These are phyloP conservation scores for Lentinula sp. DNA, from an alignment of 768 basidiomycete genomes.

Conservation along the genomic window DNA sequence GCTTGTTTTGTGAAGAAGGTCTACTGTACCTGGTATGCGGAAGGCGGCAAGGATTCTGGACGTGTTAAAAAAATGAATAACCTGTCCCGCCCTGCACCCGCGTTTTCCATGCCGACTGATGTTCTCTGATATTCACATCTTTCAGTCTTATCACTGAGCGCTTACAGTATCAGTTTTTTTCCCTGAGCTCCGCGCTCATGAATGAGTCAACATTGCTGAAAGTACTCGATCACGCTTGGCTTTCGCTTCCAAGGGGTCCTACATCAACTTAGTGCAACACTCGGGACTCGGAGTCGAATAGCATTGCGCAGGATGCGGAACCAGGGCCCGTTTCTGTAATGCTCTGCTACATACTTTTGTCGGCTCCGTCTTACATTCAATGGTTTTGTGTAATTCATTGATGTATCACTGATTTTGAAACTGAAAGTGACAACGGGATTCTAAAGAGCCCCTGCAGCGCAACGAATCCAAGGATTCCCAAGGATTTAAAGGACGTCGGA, in stretches of 20 bases:
- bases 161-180: too few relatives aligned
- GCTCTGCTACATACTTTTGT: too few relatives aligned
- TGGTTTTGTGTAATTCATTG: background rate
- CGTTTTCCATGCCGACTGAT: background rate
- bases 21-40: background rate
- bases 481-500: background rate
- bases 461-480: background rate
- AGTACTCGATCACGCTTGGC: too few relatives aligned
- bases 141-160: too few relatives aligned
- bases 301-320: too few relatives aligned
- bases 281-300: too few relatives aligned
- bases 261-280: too few relatives aligned
- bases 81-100: background rate
- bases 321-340: too few relatives aligned
- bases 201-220: too few relatives aligned
- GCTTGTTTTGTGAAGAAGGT: background rate
- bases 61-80: background rate
- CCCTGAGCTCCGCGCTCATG: too few relatives aligned
- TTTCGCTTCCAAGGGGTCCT: too few relatives aligned
- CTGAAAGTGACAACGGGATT: background rate
- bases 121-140: background rate
- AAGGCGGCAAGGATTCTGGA: background rate
- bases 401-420: background rate
- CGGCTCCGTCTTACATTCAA: background rate
- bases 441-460: background rate